phyloP scores from a whole-genome alignment of 768 basidiomycete genomes.

The Hericium alpestre region DNA sequence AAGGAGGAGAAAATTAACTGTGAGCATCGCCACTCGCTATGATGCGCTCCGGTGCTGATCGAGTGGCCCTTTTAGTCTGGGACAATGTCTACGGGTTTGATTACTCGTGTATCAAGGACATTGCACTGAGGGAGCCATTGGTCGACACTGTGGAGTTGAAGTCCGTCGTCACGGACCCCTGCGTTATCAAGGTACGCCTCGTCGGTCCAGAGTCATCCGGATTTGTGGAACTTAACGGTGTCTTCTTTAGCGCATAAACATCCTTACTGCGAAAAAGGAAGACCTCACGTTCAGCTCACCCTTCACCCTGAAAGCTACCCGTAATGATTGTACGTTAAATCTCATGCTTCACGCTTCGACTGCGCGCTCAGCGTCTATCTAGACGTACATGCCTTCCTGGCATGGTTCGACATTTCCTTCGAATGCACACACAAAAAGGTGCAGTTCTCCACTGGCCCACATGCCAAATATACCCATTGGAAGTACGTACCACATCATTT shows the following conservation, averaged over 20 bases:
- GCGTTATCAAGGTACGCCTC: slow-evolving; percentile 62
- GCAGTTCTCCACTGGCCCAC: slow-evolving; percentile 94
- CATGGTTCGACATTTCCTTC: slow-evolving; percentile 98
- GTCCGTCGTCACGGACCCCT: slow-evolving; percentile 89
- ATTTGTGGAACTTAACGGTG: neutral
- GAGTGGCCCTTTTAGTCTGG: slow-evolving; percentile 61
- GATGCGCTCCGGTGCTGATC: neutral
- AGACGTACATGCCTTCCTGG: slow-evolving; percentile 97
- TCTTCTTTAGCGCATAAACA: slow-evolving; percentile 64
- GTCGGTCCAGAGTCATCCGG: neutral
- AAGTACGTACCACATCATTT: slow-evolving; percentile 48
- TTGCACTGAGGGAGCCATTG: slow-evolving; percentile 89
- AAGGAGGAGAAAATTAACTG: slow-evolving; percentile 99
- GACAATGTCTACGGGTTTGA: slow-evolving; percentile 99
- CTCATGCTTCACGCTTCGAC: neutral
- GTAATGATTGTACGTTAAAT: slow-evolving; percentile 74
- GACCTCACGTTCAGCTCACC: slow-evolving; percentile 79
- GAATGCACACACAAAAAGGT: slow-evolving; percentile 93
- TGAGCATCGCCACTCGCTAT: slow-evolving; percentile 31
- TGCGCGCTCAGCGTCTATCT: slow-evolving; percentile 2
- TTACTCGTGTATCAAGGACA: slow-evolving; percentile 98
- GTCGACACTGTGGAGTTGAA: slow-evolving; percentile 99
- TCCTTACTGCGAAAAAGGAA: slow-evolving; percentile 88
- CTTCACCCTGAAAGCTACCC: slow-evolving; percentile 71
- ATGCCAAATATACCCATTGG: slow-evolving; percentile 94